Evolutionary conservation across 352 stramenopile genomes (phyloP).

Genomic region (Globisporangium barbulae): DNA sequence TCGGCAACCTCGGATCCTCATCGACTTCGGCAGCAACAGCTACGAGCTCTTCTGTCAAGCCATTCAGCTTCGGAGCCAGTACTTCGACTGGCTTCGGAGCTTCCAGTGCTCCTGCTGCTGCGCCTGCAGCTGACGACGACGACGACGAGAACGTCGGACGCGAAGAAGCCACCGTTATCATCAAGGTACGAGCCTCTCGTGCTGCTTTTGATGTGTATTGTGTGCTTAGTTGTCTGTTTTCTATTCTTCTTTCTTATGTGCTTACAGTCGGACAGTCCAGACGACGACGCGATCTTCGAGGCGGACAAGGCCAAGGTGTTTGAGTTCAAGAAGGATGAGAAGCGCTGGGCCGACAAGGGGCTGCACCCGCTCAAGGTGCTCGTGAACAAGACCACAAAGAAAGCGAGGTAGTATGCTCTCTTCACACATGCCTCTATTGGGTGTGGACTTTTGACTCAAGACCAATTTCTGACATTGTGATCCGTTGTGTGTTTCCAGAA

Average conservation of each 20-base stretch:
- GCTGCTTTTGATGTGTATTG: background rate
- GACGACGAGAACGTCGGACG: slow-evolving; percentile 79
- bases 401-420: slow-evolving; percentile 32
- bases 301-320: slow-evolving; percentile 76
- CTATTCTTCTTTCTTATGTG: slow-evolving; percentile 2
- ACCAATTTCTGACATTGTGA: slow-evolving; percentile 12
- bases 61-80: slow-evolving; percentile 28
- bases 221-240: background rate
- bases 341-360: slow-evolving; percentile 85
- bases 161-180: slow-evolving; percentile 82
- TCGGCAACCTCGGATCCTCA: slow-evolving; percentile 6
- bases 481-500: slow-evolving; percentile 25
- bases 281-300: slow-evolving; percentile 78
- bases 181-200: slow-evolving; percentile 53
- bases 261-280: slow-evolving; percentile 49
- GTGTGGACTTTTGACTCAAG: background rate
- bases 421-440: background rate
- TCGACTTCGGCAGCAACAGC: background rate
- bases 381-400: slow-evolving; percentile 70
- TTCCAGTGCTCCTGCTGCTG: slow-evolving; percentile 18
- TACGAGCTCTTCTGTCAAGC: slow-evolving; percentile 18
- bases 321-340: slow-evolving; percentile 87
- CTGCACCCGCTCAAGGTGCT: slow-evolving; percentile 79
- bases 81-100: slow-evolving; percentile 10
- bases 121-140: slow-evolving; percentile 25